Evolutionary conservation across 352 stramenopile genomes (phyloP), one percentile per base, ranked within the genome.

Genomic region (Phytophthora pini): DNA sequence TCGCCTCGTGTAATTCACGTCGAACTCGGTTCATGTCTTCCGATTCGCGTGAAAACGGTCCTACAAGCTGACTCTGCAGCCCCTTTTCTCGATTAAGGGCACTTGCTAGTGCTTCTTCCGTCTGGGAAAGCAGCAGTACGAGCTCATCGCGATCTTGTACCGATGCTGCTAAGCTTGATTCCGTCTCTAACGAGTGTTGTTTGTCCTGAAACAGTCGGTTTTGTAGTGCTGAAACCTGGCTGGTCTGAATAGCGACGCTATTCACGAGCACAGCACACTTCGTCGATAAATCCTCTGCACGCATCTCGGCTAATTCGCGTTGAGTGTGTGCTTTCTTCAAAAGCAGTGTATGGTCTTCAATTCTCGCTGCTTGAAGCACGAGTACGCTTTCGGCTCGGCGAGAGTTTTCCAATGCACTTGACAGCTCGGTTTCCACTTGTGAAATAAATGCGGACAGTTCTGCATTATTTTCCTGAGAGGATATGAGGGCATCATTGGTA

Each of bases 1-100:
- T 71, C 45, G 66, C 4, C 32, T 61, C 49, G 20, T 67, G 50
- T 10, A 80, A 27, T 24, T 77, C 61, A 27, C 46, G 40, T 31
- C 55, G 53, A 8, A 82, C 11, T 40, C 52, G 47, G 49, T 61
- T 69, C 4, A 68, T 45, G 22, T 76, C 60, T 24, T 70, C 34
- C 22, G 55, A 41, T 9, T 58, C 39, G 4, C 22, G 48, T 41
- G 34, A 24, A 52, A 49, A 58, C 11, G 31, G 15, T 5, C 12
- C 40, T 24, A 58, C 29, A 5, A 70, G 44, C 34, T 68, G 60
- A 12, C 12, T 39, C 22, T 51, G 43, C 8, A 74, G n/a, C 15
- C 20, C 4, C 12, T 67, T 61, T 59, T 70, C 55, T 34, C 45
- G 60, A 46, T 24, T 40, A 32, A 56, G 29, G 5, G 43, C 40